Evolutionary conservation across 2,329 filamentous ascomycete species (phyloP), one percentile per base, ranked within the genome.

Genomic region (Trichoderma oligosporum): DNA sequence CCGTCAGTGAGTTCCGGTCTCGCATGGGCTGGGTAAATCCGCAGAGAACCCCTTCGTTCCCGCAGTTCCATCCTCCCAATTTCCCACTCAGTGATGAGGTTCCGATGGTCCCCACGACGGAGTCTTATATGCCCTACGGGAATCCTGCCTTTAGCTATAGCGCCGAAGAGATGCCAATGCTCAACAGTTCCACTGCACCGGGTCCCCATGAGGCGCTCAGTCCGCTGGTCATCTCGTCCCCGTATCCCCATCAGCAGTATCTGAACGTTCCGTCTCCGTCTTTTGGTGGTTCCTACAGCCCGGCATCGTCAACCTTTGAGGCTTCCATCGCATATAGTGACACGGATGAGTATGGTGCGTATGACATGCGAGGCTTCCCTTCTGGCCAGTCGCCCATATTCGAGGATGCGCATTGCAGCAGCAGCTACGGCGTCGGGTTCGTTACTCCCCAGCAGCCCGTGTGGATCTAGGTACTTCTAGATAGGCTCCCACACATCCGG

Each of bases 11-110:
- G 65, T 91, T 91, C 72, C 84, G 86, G 64, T 78, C 76, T 33
- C 82, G 85, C 62, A 85, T 89, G 77, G 84, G 86, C 46, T 89
- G 84, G 84, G 70, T 78, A 42, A 79, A 83, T 60, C 83, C 83
- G 9, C 74, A 77, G 61, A 76, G 81, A 61, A 83, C 83, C 41
- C 78, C 76, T 5, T 83, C 82, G 8, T 85, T 85, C 70, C 82
- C 83, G 24, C 80, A 81, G 67, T 85, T 85, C 68, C 71, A 80
- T 62, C 75, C 77, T 45, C 79, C 79, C 64, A 80, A 79, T 68
- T 84, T 82, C 66, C 77, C 51, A 16, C 71, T 78, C 65, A 69
- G 70, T 46, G 77, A 79, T 57, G 74, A 78, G 38, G 67, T 75
- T 25, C 69, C 73, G n/a, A 70, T 80, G 62, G 69, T 75, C 39